Conservation (phyloP, 805 yeast species). For the Kluyveromyces nonfermentans region DNA sequence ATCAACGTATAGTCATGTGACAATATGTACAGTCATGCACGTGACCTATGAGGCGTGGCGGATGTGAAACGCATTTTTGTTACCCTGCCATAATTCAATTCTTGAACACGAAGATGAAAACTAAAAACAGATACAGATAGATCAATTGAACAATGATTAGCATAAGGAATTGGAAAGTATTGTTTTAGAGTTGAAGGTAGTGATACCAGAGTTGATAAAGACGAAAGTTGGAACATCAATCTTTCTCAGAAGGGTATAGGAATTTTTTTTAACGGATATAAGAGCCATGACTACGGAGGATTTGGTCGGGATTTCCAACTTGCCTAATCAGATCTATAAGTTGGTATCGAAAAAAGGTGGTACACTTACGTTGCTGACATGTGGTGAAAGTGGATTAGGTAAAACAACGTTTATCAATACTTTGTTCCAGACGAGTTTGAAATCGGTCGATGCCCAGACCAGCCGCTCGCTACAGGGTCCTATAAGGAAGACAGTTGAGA, state of each 20-base stretch:
- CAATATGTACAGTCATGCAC: too few species aligned
- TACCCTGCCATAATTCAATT: not conserved
- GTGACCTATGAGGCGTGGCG: too few species aligned
- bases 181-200: too few species aligned
- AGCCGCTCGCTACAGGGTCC: constrained; percentile 34
- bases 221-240: not conserved
- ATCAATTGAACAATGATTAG: not conserved
- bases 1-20: too few species aligned
- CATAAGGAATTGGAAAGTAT: too few species aligned
- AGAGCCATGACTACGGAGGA: constrained; percentile 7
- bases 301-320: constrained; percentile 60
- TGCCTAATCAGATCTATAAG: constrained; percentile 72
- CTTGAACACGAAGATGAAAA: not conserved
- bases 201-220: too few species aligned
- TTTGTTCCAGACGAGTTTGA: constrained; percentile 64
- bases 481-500: constrained; percentile 61
- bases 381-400: constrained; percentile 89
- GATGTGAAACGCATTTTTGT: too few species aligned
- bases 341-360: constrained; percentile 69
- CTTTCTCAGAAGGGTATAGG: not conserved
- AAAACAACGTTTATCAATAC: constrained; percentile 88
- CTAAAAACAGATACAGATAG: not conserved
- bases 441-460: constrained; percentile 37
- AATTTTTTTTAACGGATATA: too few species aligned
- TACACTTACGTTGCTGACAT: constrained; percentile 70